phyloP scores from a whole-genome alignment of 2,329 filamentous ascomycete genomes.

The Talaromyces sp. region DNA sequence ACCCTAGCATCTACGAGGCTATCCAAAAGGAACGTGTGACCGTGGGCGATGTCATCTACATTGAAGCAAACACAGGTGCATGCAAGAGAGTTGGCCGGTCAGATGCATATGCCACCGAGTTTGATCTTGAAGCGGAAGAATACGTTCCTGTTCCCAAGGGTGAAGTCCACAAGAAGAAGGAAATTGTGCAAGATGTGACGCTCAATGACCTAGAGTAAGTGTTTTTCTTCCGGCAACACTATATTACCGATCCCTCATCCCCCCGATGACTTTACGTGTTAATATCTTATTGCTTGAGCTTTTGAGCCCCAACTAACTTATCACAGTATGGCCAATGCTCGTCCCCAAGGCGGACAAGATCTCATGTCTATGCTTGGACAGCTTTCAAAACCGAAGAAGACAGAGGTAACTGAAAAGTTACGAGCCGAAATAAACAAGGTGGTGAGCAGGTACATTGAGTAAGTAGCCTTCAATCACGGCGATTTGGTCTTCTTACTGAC shows the following conservation, averaged over 20 bases:
- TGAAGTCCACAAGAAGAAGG: slow-evolving; percentile 99
- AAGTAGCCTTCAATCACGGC: neutral
- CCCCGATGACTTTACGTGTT: neutral
- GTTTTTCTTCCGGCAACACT: neutral
- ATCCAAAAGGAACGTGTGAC: slow-evolving; percentile 98
- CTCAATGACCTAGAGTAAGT: slow-evolving; percentile 77
- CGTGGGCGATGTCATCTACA: slow-evolving; percentile 96
- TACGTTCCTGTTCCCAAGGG: slow-evolving; percentile 98
- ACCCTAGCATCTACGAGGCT: slow-evolving; percentile 98
- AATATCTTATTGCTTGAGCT: neutral
- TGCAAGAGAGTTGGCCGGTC: slow-evolving; percentile 95
- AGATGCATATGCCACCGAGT: slow-evolving; percentile 96
- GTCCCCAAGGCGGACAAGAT: slow-evolving; percentile 94
- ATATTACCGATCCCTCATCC: too few species aligned
- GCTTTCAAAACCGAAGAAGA: slow-evolving; percentile 99
- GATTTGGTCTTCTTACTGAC: neutral
- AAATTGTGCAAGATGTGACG: slow-evolving; percentile 97
- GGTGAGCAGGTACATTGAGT: slow-evolving; percentile 94
- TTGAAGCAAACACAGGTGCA: slow-evolving; percentile 96
- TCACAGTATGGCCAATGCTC: slow-evolving; percentile 70
- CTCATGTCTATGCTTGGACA: slow-evolving; percentile 99
- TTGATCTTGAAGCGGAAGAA: slow-evolving; percentile 96
- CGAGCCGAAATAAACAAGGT: slow-evolving; percentile 97
- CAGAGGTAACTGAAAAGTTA: slow-evolving; percentile 97
- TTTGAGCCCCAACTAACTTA: neutral